Evolutionary conservation across 1,284 basidiomycete species (phyloP).

Genomic region (Heterobasidion parviporum): DNA sequence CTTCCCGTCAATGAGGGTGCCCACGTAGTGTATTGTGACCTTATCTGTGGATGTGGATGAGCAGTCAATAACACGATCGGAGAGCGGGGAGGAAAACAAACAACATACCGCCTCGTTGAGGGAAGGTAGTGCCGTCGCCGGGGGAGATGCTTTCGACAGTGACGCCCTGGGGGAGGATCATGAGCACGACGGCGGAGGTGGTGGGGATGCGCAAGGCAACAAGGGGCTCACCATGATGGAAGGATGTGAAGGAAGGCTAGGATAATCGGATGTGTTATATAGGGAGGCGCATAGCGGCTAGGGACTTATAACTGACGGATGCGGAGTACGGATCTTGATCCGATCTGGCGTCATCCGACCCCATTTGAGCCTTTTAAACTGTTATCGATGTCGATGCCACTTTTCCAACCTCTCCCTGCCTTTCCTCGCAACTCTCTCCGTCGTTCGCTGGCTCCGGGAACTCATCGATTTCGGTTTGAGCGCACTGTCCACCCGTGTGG

Average conservation of each 20-base stretch:
- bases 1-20: conserved; percentile 51
- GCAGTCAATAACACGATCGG: background rate
- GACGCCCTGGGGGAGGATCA: conserved; percentile 27
- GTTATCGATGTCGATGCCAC: conserved; percentile 23
- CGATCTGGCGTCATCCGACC: conserved; percentile 23
- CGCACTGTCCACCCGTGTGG: no score
- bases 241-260: conserved; percentile 22
- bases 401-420: no score
- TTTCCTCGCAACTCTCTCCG: no score
- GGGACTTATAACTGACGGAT: conserved; percentile 39
- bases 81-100: conserved; percentile 8
- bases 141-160: conserved; percentile 29
- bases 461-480: no score
- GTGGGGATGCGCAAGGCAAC: background rate
- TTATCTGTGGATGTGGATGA: conserved; percentile 27
- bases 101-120: conserved; percentile 36
- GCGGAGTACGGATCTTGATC: conserved; percentile 72
- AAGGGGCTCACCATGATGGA: conserved; percentile 19
- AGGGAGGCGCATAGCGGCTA: conserved; percentile 18
- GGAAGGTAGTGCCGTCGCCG: conserved; percentile 39
- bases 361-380: conserved; percentile 6
- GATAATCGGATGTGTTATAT: conserved; percentile 26
- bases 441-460: no score
- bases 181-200: background rate
- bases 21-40: conserved; percentile 68